Evolutionary conservation across 208 protist species (phyloP).

Genomic region (Lotmaria passim): DNA sequence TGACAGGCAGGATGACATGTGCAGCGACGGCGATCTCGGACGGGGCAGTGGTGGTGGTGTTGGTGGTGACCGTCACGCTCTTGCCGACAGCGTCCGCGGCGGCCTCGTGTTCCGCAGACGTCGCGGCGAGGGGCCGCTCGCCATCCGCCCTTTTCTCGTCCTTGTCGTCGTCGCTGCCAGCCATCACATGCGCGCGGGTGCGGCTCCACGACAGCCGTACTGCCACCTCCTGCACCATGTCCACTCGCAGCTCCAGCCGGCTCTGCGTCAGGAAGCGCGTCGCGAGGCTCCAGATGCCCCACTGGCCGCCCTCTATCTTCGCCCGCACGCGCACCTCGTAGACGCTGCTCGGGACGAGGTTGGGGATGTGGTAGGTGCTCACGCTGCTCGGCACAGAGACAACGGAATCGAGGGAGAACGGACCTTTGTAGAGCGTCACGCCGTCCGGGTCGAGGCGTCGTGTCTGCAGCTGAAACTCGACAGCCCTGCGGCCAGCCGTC

Average conservation of each 20-base stretch:
- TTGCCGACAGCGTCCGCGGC: neutral
- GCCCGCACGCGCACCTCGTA: conserved; percentile 85
- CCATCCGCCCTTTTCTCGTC: conserved; percentile 19
- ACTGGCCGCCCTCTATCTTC: conserved; percentile 70
- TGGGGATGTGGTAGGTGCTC: conserved; percentile 59
- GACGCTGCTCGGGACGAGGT: conserved; percentile 83
- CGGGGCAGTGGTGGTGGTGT: neutral
- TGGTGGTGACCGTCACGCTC: conserved; percentile 1
- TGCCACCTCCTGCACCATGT: conserved; percentile 77
- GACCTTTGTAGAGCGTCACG: conserved; percentile 50
- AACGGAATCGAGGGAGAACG: conserved; percentile 64
- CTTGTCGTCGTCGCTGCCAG: conserved; percentile 8
- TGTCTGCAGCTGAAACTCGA: conserved; percentile 81
- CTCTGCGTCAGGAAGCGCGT: conserved; percentile 87
- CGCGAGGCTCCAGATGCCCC: conserved; percentile 85
- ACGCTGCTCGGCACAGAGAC: conserved; percentile 51
- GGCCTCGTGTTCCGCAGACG: neutral
- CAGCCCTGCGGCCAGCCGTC: conserved; percentile 31
- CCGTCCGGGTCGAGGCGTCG: conserved; percentile 66
- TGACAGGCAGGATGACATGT: conserved; percentile 70
- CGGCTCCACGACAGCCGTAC: conserved; percentile 79
- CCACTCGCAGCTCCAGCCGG: conserved; percentile 71
- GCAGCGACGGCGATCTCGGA: conserved; percentile 16
- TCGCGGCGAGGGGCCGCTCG: neutral
- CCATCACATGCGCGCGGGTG: conserved; percentile 54